Base-by-base conservation (phyloP, 164 flowering plant genomes). In the Warburgia ugandensis region DNA sequence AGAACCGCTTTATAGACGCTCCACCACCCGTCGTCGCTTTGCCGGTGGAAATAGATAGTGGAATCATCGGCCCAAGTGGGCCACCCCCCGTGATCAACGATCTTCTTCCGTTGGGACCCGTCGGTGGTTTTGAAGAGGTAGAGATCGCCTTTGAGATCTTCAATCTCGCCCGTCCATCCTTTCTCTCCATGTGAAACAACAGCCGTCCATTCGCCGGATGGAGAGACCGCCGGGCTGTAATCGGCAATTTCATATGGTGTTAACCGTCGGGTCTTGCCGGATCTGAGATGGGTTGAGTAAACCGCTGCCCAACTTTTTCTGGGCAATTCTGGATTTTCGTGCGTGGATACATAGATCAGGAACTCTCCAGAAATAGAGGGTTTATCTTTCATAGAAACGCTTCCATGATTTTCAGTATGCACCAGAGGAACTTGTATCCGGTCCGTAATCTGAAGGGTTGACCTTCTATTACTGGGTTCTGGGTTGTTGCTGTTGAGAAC, bases 71-170 rank as follows among this genome's bases (percentile, higher is more conserved):
- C 69, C 95, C 95, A 90, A 53, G 73, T 53, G 59, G 97, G 97
- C 97, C 97, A 90, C 12, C 97, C 95, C 28, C 97, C 97, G 59
- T 78, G 84, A 14, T 75, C 75, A 0, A 78, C 84, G 13, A 83
- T 64, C 68, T 73, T 77, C 43, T 73, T 73, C 61, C 97, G 72
- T 16, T 54, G 57, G 28, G 80, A 62, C 47, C 91, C 92, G 48
- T 84, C 91, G 26, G 43, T 63, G 32, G 94, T 84, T 68, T 50
- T 39, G 69, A 84, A 86, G 3, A 86, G 57, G 48, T 77, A 80
- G 20, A 90, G 76, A 50, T 80, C 85, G 0, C 95, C 80, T 0
- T 52, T 48, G 20, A 90, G 84, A 16, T 83, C 92, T 48, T 84
- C 75, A 8, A 77, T 74, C 48, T 86, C 97, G 0, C 95, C 97